Conservation (phyloP, 495 filamentous ascomycete species). For the Aspergillus mulundensis region DNA sequence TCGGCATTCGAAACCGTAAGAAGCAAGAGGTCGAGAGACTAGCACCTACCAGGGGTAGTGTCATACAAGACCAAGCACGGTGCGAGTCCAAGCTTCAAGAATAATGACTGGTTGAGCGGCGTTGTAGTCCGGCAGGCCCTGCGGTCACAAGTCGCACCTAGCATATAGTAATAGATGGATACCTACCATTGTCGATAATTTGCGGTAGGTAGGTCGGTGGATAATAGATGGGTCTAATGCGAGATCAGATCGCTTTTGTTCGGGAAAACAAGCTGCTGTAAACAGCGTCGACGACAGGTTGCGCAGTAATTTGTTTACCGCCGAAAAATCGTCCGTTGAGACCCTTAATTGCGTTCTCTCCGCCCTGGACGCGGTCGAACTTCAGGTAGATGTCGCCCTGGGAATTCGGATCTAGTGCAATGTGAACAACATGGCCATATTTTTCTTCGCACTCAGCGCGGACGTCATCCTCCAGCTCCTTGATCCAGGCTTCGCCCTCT, state of each 20-base stretch:
- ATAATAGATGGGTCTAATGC: neutral
- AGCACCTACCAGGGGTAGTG: slow-evolving; percentile 45
- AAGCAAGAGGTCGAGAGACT: slow-evolving; percentile 22
- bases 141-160: slow-evolving; percentile 25
- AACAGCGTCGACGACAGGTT: slow-evolving; percentile 94
- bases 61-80: slow-evolving; percentile 30
- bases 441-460: slow-evolving; percentile 88
- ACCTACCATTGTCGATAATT: slow-evolving; percentile 17
- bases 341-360: slow-evolving; percentile 95
- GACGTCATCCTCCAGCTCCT: slow-evolving; percentile 93
- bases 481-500: slow-evolving; percentile 82
- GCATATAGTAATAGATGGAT: slow-evolving; percentile 26
- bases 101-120: slow-evolving; percentile 6
- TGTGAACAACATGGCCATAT: slow-evolving; percentile 98
- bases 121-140: slow-evolving; percentile 15
- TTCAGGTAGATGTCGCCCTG: slow-evolving; percentile 97
- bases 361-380: slow-evolving; percentile 90
- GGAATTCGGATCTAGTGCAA: slow-evolving; percentile 87
- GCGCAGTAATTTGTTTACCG: slow-evolving; percentile 81
- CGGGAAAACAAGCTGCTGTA: slow-evolving; percentile 96
- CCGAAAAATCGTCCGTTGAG: slow-evolving; percentile 96
- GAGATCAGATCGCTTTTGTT: slow-evolving; percentile 60
- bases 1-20: slow-evolving; percentile 21
- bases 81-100: slow-evolving; percentile 6
- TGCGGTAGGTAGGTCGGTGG: neutral